Evolutionary conservation across 305 asterid genomes (phyloP), one percentile per base, ranked within the genome.

Genomic region (Fraxinus xanthoxyloides): DNA sequence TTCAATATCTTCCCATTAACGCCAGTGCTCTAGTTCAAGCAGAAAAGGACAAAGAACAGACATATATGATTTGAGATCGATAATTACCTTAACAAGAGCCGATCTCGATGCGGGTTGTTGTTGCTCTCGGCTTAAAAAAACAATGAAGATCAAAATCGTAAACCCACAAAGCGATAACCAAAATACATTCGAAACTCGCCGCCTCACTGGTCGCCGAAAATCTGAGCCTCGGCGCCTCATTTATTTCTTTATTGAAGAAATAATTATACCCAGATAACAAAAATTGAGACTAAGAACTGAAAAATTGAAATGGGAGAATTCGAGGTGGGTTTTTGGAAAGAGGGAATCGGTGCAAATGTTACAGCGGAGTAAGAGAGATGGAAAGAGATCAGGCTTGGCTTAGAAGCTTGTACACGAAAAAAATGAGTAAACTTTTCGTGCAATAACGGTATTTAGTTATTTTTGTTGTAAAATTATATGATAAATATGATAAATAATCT

Each of bases 191-290:
- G 97, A 93, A 56, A 91, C 80, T 75, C 93, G 89, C 89, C 97
- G 95, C 88, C 97, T 77, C 85, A 63, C 92, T 23, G 97, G 95
- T 72, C 98, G 95, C 85, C 98, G 93, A 85, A 86, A 92, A 76
- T 94, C 97, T 19, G 94, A 79, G 34, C 95, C 93, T 75, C 98
- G 90, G 77, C 97, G 94, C 92, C 97, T 89, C 98, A 92, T 94
- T 80, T 79, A 82, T 77, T 83, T n/a, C 17, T 65, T 74, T 69
- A 28, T 36, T 36, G 59, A 56, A 17, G 35, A 3, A 32, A 26
- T 65, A 65, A 9, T 26, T 17, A 10, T 6, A 65, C 69, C 28
- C 73, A n/a, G 28, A 35, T 0, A 36, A 13, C 13, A 24, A 43
- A 80, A 19, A 21, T 7, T 31, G 17, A 46, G 46, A 36, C 17